Conservation (phyloP, 2,329 filamentous ascomycete genomes). For the Phialocephala sp. region DNA sequence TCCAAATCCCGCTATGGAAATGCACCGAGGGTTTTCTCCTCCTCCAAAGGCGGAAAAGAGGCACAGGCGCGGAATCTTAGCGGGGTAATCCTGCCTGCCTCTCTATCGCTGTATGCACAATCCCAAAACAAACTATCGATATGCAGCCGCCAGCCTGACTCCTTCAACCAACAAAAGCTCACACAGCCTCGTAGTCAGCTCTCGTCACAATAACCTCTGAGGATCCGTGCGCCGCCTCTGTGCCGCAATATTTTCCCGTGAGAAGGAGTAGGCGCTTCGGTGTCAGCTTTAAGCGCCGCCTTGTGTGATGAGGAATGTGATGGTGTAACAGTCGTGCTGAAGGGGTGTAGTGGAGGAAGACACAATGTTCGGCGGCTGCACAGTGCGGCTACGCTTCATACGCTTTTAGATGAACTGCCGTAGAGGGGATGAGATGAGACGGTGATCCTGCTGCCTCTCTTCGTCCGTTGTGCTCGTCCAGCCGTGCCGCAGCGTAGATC, state of each 20-base stretch:
- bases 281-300: neutral
- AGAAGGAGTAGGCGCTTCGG: neutral
- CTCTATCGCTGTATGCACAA: neutral
- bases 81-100: neutral
- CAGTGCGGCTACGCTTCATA: neutral
- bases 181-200: neutral
- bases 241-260: neutral
- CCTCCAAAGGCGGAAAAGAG: neutral
- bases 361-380: constrained; percentile 2
- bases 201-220: constrained; percentile 6
- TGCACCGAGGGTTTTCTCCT: constrained; percentile 1
- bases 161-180: neutral
- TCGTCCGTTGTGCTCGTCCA: neutral
- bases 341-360: neutral
- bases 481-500: neutral
- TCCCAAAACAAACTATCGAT: neutral
- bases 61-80: neutral
- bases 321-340: neutral
- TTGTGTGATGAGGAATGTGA: constrained; percentile 1
- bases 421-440: too few species aligned
- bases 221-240: neutral
- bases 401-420: too few species aligned
- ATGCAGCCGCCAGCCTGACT: constrained; percentile 2
- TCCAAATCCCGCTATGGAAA: neutral
- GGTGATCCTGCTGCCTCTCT: neutral